Base-by-base conservation (phyloP, 495 filamentous ascomycete species). In the Margaritispora aquatica region DNA sequence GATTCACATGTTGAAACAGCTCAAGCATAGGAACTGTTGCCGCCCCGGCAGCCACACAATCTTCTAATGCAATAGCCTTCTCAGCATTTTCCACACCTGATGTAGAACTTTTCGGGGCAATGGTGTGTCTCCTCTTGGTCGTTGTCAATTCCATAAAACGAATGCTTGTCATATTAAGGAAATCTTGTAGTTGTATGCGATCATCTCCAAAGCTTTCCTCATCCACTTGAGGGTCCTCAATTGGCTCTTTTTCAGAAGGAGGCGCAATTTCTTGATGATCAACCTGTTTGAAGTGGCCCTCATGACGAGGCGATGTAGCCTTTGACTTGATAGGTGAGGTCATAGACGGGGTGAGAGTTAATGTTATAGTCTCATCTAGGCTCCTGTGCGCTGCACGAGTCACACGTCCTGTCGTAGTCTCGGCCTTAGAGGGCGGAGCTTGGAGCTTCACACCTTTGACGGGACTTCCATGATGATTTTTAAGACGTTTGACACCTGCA, bases 121-220 rank as follows among this genome's bases (percentile, higher is more conserved):
- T 82, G 0, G 94, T 97, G 66, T 93, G 88, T 47, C 94, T 79
- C 61, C 94, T 78, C 70, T 97, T 98, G 0, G 93, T 97, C 1
- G 82, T 82, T 1, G 89, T 97, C 26, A 96, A 78, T 66, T 98
- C 95, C 87, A 98, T 96, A 73, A 98, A 98, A 38, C 92, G 88
- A 64, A 98, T 96, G 58, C 86, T 90, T 4, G 94, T 97, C 82
- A 96, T 84, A 64, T 96, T 89, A 48, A 98, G 74, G 73, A 98
- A 98, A 36, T 96, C 87, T 65, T 96, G 89, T 1, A 98, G 77
- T 52, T 92, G 86, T 24, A 98, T 92, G 15, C 84, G 82, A 57
- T 89, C 86, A 48, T 48, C 70, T 71, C 41, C 74, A 68, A 47
- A 78, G 31, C 77, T 41, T 79, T 78, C 10, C 69, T 69, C 66